A percentile compares a stretch with the other conserved stretches of the same genome.
These are phyloP conservation scores for Macrolepiota albuminosa DNA, from an alignment of 768 basidiomycete genomes.

Conservation along the genomic window DNA sequence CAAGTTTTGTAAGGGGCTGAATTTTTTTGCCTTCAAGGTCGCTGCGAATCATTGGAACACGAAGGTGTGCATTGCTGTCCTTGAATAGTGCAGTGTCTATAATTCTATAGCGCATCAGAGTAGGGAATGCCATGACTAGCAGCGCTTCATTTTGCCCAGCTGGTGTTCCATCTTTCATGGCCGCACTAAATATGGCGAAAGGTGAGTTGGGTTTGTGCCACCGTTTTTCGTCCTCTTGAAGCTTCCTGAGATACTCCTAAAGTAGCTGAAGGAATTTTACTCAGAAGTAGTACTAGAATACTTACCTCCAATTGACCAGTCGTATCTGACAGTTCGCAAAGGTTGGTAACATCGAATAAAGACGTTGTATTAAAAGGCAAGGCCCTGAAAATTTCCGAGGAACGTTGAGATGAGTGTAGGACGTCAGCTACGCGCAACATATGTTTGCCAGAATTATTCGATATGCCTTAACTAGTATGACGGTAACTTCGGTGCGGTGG, in stretches of 20 bases:
- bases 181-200: neutral
- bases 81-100: slow-evolving; percentile 1
- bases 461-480: too few species aligned
- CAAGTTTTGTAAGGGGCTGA: neutral
- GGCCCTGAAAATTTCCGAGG: neutral
- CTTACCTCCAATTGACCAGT: neutral
- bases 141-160: neutral
- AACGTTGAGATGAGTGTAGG: neutral
- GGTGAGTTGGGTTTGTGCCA: neutral
- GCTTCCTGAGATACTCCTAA: neutral
- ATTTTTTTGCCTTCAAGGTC: neutral
- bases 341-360: neutral
- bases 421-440: neutral
- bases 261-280: neutral
- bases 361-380: neutral
- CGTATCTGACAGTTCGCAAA: neutral
- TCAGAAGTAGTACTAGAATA: neutral
- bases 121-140: neutral
- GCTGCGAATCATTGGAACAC: neutral
- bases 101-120: neutral
- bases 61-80: neutral
- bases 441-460: neutral
- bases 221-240: neutral
- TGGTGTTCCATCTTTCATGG: neutral
- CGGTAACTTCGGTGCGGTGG: too few species aligned